Evolutionary conservation across 805 yeast genomes (phyloP), one percentile per base, ranked within the genome.

Genomic region (Candida awuae): DNA sequence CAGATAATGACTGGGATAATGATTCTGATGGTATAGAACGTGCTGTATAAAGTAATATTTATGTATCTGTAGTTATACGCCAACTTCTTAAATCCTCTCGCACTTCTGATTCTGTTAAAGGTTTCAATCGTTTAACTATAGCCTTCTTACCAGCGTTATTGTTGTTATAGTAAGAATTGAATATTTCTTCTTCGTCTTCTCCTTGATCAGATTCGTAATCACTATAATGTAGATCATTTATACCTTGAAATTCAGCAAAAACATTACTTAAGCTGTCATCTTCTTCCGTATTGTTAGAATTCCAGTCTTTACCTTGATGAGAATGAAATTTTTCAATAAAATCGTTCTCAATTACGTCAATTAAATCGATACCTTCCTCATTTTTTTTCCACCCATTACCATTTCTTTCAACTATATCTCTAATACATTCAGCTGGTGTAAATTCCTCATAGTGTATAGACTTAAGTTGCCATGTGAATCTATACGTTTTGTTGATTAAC

Each of bases 351-450:
- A 56, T 28, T 12, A 66, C 47, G 42, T 68, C 75, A 17, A 68
- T 56, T 38, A 63, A 52, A 22, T 61, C 57, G 7, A 57, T 46
- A 1, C 75, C 74, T 38, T 67, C 70, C 31, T 66, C 70, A 39
- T 69, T 67, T 37, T 60, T 61, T 21, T 70, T 73, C 80, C 80
- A 79, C 3, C 86, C 92, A 37, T 74, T 72, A 1, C 84, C 83
- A 22, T 84, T 82, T 30, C 47, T 43, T 21, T 72, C 68, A 41
- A 84, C 71, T 2, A 88, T 81, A 56, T 85, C 94, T 23, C 77
- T 76, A 9, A 87, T 68, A 45, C 88, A 75, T 42, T 79, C 84
- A 35, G 71, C 70, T 0, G 95, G 90, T 10, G 78, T 65, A 55
- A 67, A 65, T 62, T 83, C 74, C 8, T 54, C 55, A 37, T 59